A percentile compares a stretch with the other conserved stretches of the same genome.
These are phyloP conservation scores for Penicillium turbatum DNA, from an alignment of 495 filamentous ascomycete genomes.

Conservation along the genomic window DNA sequence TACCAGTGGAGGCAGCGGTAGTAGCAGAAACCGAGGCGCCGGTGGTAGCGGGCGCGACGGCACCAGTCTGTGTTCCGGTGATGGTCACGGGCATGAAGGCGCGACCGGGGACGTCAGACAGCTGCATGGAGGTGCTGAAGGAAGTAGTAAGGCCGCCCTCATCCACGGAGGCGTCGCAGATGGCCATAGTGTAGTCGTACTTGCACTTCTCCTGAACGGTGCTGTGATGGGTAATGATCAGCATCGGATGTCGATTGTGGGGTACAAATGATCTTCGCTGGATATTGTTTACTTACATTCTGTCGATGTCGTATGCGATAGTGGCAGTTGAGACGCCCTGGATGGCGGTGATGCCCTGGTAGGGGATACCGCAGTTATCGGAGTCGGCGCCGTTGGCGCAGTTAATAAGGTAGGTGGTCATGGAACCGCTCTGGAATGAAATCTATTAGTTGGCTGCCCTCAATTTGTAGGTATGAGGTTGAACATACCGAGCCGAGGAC, in stretches of 20 bases:
- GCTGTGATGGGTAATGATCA: background rate
- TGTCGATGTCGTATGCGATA: background rate
- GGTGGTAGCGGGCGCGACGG: background rate
- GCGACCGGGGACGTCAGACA: constrained; percentile 3
- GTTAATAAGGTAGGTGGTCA: constrained; percentile 13
- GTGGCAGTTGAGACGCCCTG: constrained; percentile 1
- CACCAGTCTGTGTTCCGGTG: constrained; percentile 10
- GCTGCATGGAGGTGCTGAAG: background rate
- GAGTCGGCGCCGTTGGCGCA: constrained; percentile 2
- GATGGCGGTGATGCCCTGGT: background rate
- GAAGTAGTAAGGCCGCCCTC: background rate
- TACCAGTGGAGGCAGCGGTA: constrained; percentile 5
- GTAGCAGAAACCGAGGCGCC: constrained; percentile 12
- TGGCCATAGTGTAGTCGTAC: background rate
- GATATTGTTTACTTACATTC: background rate
- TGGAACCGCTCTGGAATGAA: constrained; percentile 5
- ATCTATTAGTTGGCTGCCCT: background rate
- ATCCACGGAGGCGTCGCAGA: background rate
- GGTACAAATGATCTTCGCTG: background rate
- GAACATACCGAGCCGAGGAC: constrained; percentile 12
- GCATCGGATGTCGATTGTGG: background rate
- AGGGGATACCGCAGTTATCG: constrained; percentile 3
- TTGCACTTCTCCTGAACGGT: constrained; percentile 3
- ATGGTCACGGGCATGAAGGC: constrained; percentile 7
- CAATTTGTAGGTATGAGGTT: background rate